Conservation (phyloP, 257 asterid genomes). For the Misopates orontium region DNA sequence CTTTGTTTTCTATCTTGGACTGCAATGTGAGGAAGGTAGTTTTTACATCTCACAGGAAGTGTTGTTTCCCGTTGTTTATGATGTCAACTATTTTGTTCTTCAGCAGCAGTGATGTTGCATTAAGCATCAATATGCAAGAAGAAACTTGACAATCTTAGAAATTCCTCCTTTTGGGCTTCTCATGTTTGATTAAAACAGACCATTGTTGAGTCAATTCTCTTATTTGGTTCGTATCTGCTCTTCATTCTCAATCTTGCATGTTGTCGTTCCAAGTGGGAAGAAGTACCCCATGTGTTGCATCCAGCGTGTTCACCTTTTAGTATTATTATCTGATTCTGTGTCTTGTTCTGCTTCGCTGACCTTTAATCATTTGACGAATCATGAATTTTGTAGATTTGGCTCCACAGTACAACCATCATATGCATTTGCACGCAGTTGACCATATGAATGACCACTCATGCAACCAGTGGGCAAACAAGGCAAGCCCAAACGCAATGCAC, state of each 20-base stretch:
- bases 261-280: neutral
- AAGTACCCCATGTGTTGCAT: neutral
- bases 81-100: neutral
- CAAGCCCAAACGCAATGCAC: slow-evolving; percentile 9
- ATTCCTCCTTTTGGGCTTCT: neutral
- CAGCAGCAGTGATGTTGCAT: too few species aligned
- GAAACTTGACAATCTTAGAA: too few species aligned
- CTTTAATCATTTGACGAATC: neutral
- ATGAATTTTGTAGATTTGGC: slow-evolving; percentile 13
- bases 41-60: neutral
- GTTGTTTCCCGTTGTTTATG: neutral
- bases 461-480: slow-evolving; percentile 19
- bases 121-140: too few species aligned
- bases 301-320: neutral
- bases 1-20: too few species aligned
- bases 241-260: neutral
- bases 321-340: neutral
- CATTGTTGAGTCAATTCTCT: neutral
- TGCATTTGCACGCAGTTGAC: neutral
- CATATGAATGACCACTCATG: slow-evolving; percentile 8
- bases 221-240: neutral
- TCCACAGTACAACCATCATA: slow-evolving; percentile 1
- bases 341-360: too few species aligned
- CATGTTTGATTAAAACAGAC: neutral
- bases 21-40: too few species aligned